Conservation (phyloP, 257 asterid species). For the Solanum paucissectum region DNA sequence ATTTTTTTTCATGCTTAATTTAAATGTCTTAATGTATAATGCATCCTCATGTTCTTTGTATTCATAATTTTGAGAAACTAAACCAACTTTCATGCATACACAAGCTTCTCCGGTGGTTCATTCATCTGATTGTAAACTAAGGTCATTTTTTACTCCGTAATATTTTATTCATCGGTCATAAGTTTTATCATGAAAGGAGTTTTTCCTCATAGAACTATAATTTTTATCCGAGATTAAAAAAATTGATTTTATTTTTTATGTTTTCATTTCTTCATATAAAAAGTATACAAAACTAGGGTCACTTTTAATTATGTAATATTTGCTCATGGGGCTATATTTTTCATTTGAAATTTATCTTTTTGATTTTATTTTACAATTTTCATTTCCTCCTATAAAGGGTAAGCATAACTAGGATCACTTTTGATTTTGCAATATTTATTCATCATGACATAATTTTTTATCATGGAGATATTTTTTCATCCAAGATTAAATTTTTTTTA, state of each 20-base stretch:
- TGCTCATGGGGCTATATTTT: neutral
- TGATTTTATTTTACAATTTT: neutral
- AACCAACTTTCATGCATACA: neutral
- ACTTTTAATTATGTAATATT: neutral
- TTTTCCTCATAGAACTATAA: neutral
- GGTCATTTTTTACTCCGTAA: fast-evolving
- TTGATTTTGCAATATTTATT: neutral
- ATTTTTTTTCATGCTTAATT: neutral
- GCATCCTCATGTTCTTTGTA: neutral
- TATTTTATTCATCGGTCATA: neutral
- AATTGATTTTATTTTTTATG: neutral
- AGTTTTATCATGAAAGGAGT: neutral
- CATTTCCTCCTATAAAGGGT: neutral
- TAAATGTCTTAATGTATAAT: neutral
- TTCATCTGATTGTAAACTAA: neutral
- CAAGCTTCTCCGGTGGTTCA: neutral
- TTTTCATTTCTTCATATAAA: neutral
- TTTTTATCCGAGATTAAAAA: neutral
- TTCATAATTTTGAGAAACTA: neutral
- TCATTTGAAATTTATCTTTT: neutral
- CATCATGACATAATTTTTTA: neutral
- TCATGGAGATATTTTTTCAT: neutral
- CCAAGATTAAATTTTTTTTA: neutral
- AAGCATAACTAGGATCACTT: neutral
- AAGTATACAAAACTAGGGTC: neutral